Evolutionary conservation across 2,329 filamentous ascomycete genomes (phyloP).

Genomic region (Apiospora hydei): DNA sequence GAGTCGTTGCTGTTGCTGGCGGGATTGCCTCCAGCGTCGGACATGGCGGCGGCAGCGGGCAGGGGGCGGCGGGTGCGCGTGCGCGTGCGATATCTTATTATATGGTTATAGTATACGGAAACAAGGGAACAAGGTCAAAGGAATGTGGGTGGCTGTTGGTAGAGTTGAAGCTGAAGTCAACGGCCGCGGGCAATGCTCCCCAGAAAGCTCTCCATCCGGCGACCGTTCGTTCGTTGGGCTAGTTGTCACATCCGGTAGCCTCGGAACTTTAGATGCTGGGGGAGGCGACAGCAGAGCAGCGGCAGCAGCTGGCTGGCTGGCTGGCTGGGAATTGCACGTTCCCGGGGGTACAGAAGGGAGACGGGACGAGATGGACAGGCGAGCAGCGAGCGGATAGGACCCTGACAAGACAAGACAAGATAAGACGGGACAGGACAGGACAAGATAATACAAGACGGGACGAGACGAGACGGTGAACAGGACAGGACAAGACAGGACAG

Average conservation of each 20-base stretch:
- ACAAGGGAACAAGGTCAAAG: not conserved
- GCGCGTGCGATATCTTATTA: not conserved
- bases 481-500: not conserved
- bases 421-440: not conserved
- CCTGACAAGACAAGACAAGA: not conserved
- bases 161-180: slow-evolving; percentile 4
- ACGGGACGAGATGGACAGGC: not conserved
- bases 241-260: slow-evolving; percentile 14
- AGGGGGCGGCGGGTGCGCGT: not conserved
- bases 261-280: not conserved
- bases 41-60: slow-evolving; percentile 21
- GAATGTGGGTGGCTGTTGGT: not conserved
- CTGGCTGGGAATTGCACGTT: not conserved
- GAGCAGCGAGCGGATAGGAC: slow-evolving; percentile 2
- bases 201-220: slow-evolving; percentile 23
- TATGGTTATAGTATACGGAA: not conserved
- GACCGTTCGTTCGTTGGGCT: slow-evolving; percentile 10
- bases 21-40: slow-evolving; percentile 19
- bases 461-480: too few relatives aligned
- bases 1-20: slow-evolving; percentile 36
- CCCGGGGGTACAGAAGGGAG: not conserved
- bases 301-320: not conserved
- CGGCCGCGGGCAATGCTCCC: slow-evolving; percentile 19
- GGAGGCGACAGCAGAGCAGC: not conserved
- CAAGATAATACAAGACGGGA: too few relatives aligned